Evolutionary conservation across 1,284 basidiomycete species (phyloP), one percentile per base, ranked within the genome.

Genomic region (Volvariella volvacea): DNA sequence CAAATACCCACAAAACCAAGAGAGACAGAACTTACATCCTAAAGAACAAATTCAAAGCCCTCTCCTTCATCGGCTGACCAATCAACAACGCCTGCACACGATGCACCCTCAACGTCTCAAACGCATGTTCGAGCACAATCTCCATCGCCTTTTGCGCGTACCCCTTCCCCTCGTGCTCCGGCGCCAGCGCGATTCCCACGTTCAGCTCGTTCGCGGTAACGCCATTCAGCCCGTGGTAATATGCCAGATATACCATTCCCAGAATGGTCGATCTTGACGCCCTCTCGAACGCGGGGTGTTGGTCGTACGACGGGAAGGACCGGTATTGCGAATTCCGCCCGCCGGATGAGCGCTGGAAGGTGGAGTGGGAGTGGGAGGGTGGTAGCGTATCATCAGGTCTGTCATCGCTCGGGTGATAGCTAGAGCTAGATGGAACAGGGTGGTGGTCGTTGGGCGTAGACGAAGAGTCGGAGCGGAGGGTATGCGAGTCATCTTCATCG

Each of bases 81-180:
- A 74, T 56, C n/a, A 81, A 52, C 7, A 67, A 62, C 0, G 71
- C 74, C 50, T 78, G 78, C 2, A 83, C 64, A 41, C 81, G 74
- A 51, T 83, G 80, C 48, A 72, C 74, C 2, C 62, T 51, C 28
- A 66, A 55, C 1, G 67, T 64, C 4, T 68, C 60, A 53, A 84
- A 78, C 2, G 73, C 78, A 47, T 66, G 62, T 10, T 64, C 54
- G 8, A 79, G 53, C 12, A 68, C 69, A 42, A 64, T 59, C n/a
- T 62, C 58, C 17, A 78, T 55, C 1, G 71, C 74, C 39, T 69
- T 60, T 21, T 61, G 58, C 2, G 70, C 77, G 41, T 66, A 68
- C 7, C 76, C 74, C 33, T 62, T 55, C 2, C 61, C 56, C 8
- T 66, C 67, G 48, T 65, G 54, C 14, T 50, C 42, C 1, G 63